Base-by-base conservation (phyloP, 805 yeast species). In the Lachancea cidri region DNA sequence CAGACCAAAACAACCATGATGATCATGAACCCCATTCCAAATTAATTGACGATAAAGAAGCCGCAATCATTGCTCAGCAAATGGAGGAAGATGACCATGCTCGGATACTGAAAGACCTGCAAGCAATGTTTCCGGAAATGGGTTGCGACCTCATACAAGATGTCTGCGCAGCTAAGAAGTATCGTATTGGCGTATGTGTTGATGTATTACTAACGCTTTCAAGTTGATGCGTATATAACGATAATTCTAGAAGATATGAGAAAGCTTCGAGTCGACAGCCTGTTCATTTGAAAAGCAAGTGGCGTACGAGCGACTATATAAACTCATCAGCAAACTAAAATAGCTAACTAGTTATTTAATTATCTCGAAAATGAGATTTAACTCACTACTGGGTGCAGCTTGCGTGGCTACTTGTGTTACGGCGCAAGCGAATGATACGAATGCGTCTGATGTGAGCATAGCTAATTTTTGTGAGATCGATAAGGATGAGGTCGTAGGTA, bases 121-220 rank as follows among this genome's bases (percentile, higher is more conserved):
- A 65, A 20, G 79, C 78, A 36, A 83, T 88, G 78, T 87, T 88
- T 60, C 94, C 95, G 0, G 70, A 68, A 34, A 66, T 87, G 45
- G 95, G 86, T 50, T 65, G 67, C 37, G 84, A 76, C 0, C 65
- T 88, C 1, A 71, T 88, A 37, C 74, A 72, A 41, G 96, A 87
- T 55, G 79, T 87, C 3, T 72, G 87, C 24, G 63, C 66, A 2
- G 76, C 81, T 59, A 83, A 81, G 55, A 71, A 76, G 46, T 82
- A 83, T 24, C 69, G 81, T 38, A 68, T 84, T 4, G 94, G 88
- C 22, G 74, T 72, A 7, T 83, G 89, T 38, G 82, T 87, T 6
- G 95, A 86, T 55, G 50, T 52, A n/a, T 38, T 60, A 35, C 46
- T 62, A 33, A 47, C 58, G 14, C 41, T 62, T 16, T 55, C 52